Evolutionary conservation across 768 basidiomycete species (phyloP).

Genomic region (Fomitopsis pulvina): DNA sequence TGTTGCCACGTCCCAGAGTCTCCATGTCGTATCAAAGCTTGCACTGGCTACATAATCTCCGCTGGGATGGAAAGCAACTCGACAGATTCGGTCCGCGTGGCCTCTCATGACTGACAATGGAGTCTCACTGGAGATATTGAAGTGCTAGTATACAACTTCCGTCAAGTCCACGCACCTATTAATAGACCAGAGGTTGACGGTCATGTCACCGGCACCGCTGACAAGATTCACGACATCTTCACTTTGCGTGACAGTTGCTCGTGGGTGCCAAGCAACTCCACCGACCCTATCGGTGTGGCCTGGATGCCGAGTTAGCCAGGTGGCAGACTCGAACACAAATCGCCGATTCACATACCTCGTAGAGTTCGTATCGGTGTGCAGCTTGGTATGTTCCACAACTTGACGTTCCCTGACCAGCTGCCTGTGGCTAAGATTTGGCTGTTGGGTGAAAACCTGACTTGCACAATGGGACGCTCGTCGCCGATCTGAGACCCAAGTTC

Average conservation of each 20-base stretch:
- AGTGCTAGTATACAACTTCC: not conserved
- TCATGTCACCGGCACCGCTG: slow-evolving; percentile 85
- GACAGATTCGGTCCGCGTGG: slow-evolving; percentile 85
- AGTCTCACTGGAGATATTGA: slow-evolving; percentile 50
- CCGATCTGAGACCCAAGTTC: slow-evolving; percentile 98
- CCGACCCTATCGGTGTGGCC: slow-evolving; percentile 90
- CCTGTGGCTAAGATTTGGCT: slow-evolving; percentile 84
- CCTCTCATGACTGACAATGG: slow-evolving; percentile 85
- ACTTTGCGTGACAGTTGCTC: slow-evolving; percentile 71
- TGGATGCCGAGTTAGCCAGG: slow-evolving; percentile 25
- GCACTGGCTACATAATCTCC: slow-evolving; percentile 92
- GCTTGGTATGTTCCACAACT: slow-evolving; percentile 91
- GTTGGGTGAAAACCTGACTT: slow-evolving; percentile 93
- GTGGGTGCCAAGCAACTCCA: slow-evolving; percentile 96
- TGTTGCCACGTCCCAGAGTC: slow-evolving; percentile 89
- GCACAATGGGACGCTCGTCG: slow-evolving; percentile 90
- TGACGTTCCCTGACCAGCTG: slow-evolving; percentile 94
- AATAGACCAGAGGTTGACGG: slow-evolving; percentile 85
- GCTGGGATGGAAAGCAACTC: slow-evolving; percentile 95
- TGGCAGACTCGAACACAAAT: too few species aligned
- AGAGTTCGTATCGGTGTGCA: slow-evolving; percentile 75
- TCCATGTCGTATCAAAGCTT: slow-evolving; percentile 96
- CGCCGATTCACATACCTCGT: slow-evolving; percentile 46
- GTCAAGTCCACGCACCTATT: slow-evolving; percentile 46
- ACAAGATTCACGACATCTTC: slow-evolving; percentile 72